Base-by-base conservation (phyloP, 352 stramenopile species). In the Phytophthora pinifolia region DNA sequence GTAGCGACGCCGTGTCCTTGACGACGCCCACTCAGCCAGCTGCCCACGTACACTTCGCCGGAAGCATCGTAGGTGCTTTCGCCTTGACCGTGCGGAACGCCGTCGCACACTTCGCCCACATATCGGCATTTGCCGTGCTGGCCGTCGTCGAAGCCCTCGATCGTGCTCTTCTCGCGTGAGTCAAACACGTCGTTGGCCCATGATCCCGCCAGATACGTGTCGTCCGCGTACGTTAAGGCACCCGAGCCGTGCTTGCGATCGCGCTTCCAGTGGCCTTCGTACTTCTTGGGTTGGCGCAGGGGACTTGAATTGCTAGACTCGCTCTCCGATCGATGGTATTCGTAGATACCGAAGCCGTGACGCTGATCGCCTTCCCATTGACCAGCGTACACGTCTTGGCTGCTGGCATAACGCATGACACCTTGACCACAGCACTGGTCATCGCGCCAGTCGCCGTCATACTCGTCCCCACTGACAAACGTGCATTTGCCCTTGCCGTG, bases 201-300 rank as follows among this genome's bases (percentile, higher is more conserved):
- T 3, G 51, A 53, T 13, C 60, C 73, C 9, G 64, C 35, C 8
- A 92, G 55, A 37, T 68, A 45, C 8, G 77, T 79, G 4, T 63
- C 77, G 50, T 89, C 72, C 3, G 61, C 66, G 51, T 70, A 96
- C n/a, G 52, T 68, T 60, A 93, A 79, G 6, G 55, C 72, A 0
- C 90, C 86, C 10, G 63, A 41, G 5, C 87, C 90, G 15, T 67
- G 54, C 30, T 83, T 89, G 31, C 61, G 22, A 38, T 89, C 76
- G 20, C 74, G 14, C 3, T 48, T 22, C 88, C 90, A 97, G 10
- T 82, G 51, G 10, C 90, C 90, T 34, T 94, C 79, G 57, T 96
- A 96, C 34, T 59, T 63, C 27, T 67, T 65, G 8, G 51, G 46
- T 22, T 68, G 57, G 4, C 51, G 56, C 32, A 45, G 39, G 18